Conservation (phyloP, 495 filamentous ascomycete genomes). For the Xylaria grammica region DNA sequence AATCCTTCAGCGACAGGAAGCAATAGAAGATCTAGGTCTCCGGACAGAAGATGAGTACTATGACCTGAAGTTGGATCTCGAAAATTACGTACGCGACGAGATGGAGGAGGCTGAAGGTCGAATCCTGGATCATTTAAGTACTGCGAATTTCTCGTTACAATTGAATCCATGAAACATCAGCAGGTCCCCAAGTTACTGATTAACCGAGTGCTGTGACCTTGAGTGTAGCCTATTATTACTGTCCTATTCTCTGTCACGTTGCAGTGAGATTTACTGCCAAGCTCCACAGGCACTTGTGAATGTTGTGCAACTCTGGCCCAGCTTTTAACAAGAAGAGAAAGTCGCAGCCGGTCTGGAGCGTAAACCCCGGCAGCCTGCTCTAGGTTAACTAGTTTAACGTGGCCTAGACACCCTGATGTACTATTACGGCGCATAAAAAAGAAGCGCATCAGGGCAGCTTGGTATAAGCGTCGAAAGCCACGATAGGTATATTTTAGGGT, state of each 20-base stretch:
- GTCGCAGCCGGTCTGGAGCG: too few species aligned
- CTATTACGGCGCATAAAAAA: too few species aligned
- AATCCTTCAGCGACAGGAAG: constrained; percentile 10
- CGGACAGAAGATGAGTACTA: constrained; percentile 19
- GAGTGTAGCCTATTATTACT: not conserved
- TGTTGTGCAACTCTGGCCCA: too few species aligned
- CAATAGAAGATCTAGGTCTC: not conserved
- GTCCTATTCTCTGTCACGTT: not conserved
- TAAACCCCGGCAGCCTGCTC: too few species aligned
- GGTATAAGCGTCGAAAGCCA: too few species aligned
- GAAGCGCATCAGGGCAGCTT: too few species aligned
- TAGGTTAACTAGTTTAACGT: too few species aligned
- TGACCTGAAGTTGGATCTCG: constrained; percentile 10
- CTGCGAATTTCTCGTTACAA: constrained; percentile 16
- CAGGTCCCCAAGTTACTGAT: not conserved
- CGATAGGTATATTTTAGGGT: too few species aligned
- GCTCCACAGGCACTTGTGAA: too few species aligned
- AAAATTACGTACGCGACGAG: constrained; percentile 19
- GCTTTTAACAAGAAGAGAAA: too few species aligned
- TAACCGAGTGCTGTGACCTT: not conserved
- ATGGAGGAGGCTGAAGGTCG: constrained; percentile 18
- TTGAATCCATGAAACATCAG: constrained; percentile 11
- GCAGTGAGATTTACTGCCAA: too few species aligned
- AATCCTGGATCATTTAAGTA: constrained; percentile 18
- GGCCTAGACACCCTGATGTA: too few species aligned